A percentile compares a stretch with the other conserved stretches of the same genome.
phyloP scores from a whole-genome alignment of 108 stramenopile species.

The Pseudonitzschia multiseries region DNA sequence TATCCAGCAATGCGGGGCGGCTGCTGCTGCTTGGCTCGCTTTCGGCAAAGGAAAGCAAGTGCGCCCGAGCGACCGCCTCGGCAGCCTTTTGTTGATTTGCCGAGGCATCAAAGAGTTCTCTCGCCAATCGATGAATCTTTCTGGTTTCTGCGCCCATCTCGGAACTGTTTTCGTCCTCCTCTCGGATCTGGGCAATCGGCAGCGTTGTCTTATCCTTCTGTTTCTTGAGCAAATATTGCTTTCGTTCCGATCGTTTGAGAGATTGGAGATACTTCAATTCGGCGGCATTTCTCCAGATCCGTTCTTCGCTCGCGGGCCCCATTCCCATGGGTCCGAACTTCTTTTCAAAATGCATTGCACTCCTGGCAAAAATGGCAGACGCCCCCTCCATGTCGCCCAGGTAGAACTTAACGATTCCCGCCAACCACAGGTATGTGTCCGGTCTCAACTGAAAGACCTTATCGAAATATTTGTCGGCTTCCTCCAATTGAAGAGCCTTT shows the following conservation, averaged over 20 bases:
- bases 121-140: slow-evolving; percentile 59
- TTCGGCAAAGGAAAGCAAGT: slow-evolving; percentile 57
- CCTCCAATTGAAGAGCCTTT: slow-evolving; percentile 56
- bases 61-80: slow-evolving; percentile 55
- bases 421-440: slow-evolving; percentile 80
- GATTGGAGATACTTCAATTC: slow-evolving; percentile 47
- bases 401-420: slow-evolving; percentile 78
- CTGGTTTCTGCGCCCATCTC: slow-evolving; percentile 31
- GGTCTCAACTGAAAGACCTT: slow-evolving; percentile 67
- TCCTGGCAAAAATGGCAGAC: slow-evolving; percentile 54
- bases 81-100: slow-evolving; percentile 35
- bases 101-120: slow-evolving; percentile 66
- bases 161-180: not conserved
- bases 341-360: slow-evolving; percentile 56
- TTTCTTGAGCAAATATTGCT: slow-evolving; percentile 1
- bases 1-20: slow-evolving; percentile 31
- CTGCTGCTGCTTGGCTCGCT: slow-evolving; percentile 20
- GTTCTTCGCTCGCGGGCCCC: slow-evolving; percentile 70
- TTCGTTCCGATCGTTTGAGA: slow-evolving; percentile 26
- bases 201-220: not conserved
- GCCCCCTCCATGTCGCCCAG: slow-evolving; percentile 54
- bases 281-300: slow-evolving; percentile 83
- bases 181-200: slow-evolving; percentile 12
- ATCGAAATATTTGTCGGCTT: slow-evolving; percentile 55
- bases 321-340: slow-evolving; percentile 47